phyloP scores from a whole-genome alignment of 495 filamentous ascomycete species.

The Penicillium salamii region DNA sequence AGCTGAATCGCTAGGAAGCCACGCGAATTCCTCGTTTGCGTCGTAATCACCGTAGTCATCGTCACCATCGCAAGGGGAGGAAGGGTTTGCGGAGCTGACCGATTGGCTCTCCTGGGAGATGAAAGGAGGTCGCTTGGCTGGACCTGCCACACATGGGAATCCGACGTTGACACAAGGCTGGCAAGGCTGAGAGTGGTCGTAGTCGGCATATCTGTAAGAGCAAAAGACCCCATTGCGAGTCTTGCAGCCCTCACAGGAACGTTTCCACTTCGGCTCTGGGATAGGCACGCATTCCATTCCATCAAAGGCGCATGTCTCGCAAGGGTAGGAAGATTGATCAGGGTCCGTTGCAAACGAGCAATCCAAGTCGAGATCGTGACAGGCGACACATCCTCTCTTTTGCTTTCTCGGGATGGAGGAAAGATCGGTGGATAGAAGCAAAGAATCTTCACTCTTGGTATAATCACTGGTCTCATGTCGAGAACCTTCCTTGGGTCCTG shows the following conservation, averaged over 20 bases:
- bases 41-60: no score
- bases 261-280: conserved; percentile 4
- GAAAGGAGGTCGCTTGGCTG: not conserved
- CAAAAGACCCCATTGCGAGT: not conserved
- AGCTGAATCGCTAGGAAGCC: no score
- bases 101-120: not conserved
- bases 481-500: no score
- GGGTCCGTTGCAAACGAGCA: conserved; percentile 1
- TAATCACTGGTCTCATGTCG: no score
- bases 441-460: no score
- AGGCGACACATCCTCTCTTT: not conserved
- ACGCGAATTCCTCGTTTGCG: no score
- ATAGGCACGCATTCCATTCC: not conserved
- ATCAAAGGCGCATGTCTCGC: not conserved
- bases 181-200: conserved; percentile 2
- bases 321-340: not conserved
- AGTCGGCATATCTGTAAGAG: conserved; percentile 1
- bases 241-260: not conserved
- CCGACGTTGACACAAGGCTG: not conserved
- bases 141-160: conserved; percentile 3
- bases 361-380: not conserved
- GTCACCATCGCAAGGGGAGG: no score
- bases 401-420: no score
- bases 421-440: no score
- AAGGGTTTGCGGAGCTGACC: not conserved